A percentile compares a stretch with the other conserved stretches of the same genome.
Conservation (phyloP, 2,329 filamentous ascomycete genomes). For the Diaporthe citriasiana region DNA sequence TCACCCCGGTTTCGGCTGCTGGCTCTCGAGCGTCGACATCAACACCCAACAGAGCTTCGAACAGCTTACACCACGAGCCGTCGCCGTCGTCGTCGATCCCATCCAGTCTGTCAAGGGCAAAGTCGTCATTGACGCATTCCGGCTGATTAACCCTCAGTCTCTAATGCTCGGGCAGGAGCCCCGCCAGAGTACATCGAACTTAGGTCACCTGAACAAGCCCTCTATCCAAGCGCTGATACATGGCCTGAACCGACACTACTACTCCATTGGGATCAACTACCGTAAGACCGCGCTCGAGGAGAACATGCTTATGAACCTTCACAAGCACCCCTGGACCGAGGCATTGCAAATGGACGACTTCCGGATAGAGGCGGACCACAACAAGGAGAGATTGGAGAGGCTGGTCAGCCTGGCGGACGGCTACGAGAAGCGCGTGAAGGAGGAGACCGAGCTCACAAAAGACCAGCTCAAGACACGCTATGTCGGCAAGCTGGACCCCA, state of each 20-base stretch:
- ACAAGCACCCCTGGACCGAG: constrained; percentile 99
- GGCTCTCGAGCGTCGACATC: constrained; percentile 98
- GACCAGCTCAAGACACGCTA: constrained; percentile 99
- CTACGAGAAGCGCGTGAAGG: constrained; percentile 98
- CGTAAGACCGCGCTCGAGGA: constrained; percentile 97
- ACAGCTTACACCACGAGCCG: constrained; percentile 94
- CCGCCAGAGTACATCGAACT: constrained; percentile 95
- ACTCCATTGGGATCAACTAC: constrained; percentile 99
- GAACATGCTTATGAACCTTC: constrained; percentile 99
- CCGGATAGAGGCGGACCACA: constrained; percentile 83
- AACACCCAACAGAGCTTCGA: constrained; percentile 99
- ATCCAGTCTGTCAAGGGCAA: constrained; percentile 99
- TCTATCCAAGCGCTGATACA: constrained; percentile 99
- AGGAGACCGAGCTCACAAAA: constrained; percentile 96
- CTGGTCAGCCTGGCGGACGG: constrained; percentile 92
- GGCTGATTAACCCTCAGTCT: constrained; percentile 96
- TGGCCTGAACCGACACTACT: constrained; percentile 98
- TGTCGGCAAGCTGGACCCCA: constrained; percentile 97
- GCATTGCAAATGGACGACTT: constrained; percentile 98
- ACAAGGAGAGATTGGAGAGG: constrained; percentile 89
- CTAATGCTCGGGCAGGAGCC: constrained; percentile 98
- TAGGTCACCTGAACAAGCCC: constrained; percentile 98
- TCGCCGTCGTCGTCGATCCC: constrained; percentile 97
- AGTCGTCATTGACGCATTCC: constrained; percentile 99
- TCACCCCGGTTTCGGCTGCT: constrained; percentile 98